Evolutionary conservation across 116 monocot species (phyloP).

Genomic region (Zostera marina): DNA sequence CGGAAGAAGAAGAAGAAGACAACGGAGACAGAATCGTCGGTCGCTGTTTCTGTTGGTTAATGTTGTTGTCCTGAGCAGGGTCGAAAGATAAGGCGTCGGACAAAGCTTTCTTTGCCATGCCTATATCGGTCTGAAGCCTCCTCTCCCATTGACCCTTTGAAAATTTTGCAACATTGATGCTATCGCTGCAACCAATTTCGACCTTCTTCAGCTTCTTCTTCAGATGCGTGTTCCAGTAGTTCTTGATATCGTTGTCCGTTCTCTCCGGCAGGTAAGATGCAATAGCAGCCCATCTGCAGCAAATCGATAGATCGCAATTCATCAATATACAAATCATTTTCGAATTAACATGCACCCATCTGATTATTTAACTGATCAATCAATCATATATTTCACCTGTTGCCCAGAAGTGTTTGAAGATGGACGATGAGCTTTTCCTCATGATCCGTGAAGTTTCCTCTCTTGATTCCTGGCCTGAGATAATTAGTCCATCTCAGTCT

Average conservation of each 20-base stretch:
- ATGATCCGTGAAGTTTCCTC: slow-evolving; percentile 68
- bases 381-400: slow-evolving; percentile 25
- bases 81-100: slow-evolving; percentile 55
- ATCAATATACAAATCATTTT: too few relatives aligned
- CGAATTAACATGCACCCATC: background rate
- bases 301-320: background rate
- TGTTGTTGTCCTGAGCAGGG: background rate
- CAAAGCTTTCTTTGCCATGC: slow-evolving; percentile 64
- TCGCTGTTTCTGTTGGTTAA: background rate
- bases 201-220: slow-evolving; percentile 55
- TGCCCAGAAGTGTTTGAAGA: slow-evolving; percentile 86
- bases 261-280: slow-evolving; percentile 85
- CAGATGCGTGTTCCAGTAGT: slow-evolving; percentile 94
- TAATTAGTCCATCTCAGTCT: slow-evolving; percentile 86
- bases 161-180: slow-evolving; percentile 3
- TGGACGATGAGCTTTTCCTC: slow-evolving; percentile 92
- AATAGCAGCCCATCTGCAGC: slow-evolving; percentile 82
- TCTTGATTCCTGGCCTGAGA: slow-evolving; percentile 77
- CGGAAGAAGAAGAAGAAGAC: background rate
- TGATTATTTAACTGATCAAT: background rate
- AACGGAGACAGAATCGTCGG: background rate
- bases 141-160: slow-evolving; percentile 89
- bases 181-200: background rate
- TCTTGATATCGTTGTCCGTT: slow-evolving; percentile 95
- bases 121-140: slow-evolving; percentile 71